Conservation (phyloP, 73 alveolate species). For the Paramecium octaurelia region DNA sequence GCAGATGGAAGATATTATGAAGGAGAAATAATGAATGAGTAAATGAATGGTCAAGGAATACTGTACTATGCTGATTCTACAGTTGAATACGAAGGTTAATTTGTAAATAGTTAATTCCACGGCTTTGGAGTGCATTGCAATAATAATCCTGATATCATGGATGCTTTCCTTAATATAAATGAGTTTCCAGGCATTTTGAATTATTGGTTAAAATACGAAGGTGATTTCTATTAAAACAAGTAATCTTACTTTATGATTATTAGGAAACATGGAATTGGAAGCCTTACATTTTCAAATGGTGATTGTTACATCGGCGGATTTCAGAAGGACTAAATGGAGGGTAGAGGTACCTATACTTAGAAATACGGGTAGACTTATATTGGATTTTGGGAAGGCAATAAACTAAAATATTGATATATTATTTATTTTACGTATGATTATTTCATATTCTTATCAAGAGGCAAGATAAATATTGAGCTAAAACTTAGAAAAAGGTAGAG, state of each 20-base stretch:
- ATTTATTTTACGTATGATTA: not conserved
- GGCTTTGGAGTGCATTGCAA: constrained; percentile 20
- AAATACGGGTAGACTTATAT: not conserved
- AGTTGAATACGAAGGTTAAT: not conserved
- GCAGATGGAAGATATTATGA: constrained; percentile 41
- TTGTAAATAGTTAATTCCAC: not conserved
- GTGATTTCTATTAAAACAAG: constrained; percentile 4
- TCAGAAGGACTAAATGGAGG: not conserved
- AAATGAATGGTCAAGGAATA: constrained; percentile 20
- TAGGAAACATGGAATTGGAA: not conserved
- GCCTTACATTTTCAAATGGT: not conserved
- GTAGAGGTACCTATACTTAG: not conserved
- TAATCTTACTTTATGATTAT: not conserved
- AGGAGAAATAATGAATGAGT: not conserved
- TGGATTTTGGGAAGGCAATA: constrained; percentile 2
- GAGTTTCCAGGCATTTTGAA: not conserved
- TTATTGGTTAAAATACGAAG: constrained; percentile 43
- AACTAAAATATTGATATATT: not conserved
- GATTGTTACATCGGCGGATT: not conserved
- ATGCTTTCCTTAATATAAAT: not conserved
- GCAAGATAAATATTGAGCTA: not conserved
- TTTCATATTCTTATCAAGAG: not conserved
- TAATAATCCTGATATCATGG: not conserved
- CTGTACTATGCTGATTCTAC: not conserved
- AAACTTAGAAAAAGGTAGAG: not conserved